Conservation (phyloP, 169 alveolate genomes). For the Plasmodium fragile region DNA sequence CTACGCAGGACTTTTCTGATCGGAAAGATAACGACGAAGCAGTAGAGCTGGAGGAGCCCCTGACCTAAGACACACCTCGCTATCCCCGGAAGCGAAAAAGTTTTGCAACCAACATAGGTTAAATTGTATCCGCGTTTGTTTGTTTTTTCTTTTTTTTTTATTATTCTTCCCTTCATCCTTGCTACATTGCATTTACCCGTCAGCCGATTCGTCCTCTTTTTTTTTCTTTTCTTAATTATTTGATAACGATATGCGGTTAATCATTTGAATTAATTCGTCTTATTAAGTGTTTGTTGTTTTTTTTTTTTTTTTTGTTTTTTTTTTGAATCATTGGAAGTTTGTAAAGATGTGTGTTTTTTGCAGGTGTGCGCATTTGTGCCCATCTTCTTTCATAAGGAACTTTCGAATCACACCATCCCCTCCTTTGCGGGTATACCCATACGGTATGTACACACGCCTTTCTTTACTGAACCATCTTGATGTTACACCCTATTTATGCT, state of each 20-base stretch:
- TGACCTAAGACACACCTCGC: background rate
- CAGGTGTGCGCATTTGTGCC: background rate
- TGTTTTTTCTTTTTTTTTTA: background rate
- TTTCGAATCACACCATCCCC: background rate
- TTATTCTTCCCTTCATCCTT: background rate
- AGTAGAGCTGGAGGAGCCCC: conserved; percentile 65
- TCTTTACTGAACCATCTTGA: background rate
- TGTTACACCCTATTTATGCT: background rate
- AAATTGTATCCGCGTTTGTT: background rate
- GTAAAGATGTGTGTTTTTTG: background rate
- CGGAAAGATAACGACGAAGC: conserved; percentile 66
- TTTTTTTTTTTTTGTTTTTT: background rate
- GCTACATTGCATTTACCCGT: background rate
- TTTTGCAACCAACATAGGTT: background rate
- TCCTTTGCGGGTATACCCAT: background rate
- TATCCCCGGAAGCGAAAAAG: background rate
- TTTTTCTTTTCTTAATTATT: background rate
- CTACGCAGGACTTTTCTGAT: conserved; percentile 66
- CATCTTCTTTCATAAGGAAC: background rate
- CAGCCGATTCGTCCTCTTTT: background rate
- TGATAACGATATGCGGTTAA: background rate
- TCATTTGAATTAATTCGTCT: background rate
- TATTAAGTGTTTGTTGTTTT: background rate
- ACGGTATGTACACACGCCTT: background rate
- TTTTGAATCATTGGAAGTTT: background rate